Evolutionary conservation across 2,329 filamentous ascomycete species (phyloP).

Genomic region (Corinectria fuckeliana): DNA sequence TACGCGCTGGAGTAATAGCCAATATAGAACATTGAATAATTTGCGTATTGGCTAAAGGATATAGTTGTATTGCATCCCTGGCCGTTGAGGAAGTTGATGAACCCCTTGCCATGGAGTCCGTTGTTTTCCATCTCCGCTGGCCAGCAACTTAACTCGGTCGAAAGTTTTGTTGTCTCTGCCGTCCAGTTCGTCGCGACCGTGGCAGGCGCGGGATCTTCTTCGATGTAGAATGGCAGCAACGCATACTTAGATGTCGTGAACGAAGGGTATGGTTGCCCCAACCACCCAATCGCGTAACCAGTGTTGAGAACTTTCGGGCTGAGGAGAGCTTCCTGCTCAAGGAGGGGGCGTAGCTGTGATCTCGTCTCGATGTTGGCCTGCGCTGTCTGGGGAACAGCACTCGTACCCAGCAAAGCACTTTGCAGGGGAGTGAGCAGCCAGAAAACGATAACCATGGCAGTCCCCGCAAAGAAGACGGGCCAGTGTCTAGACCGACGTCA

Average conservation of each 20-base stretch:
- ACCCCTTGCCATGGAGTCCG: neutral
- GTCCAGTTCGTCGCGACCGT: slow-evolving; percentile 36
- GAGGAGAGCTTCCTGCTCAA: slow-evolving; percentile 33
- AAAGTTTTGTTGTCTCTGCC: slow-evolving; percentile 39
- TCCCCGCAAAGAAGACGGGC: slow-evolving; percentile 56
- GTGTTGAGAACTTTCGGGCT: slow-evolving; percentile 50
- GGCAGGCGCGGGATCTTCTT: neutral
- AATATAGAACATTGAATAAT: slow-evolving; percentile 48
- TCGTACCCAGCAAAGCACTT: slow-evolving; percentile 58
- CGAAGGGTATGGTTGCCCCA: slow-evolving; percentile 50
- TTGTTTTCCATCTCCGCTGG: slow-evolving; percentile 33
- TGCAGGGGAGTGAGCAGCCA: slow-evolving; percentile 63
- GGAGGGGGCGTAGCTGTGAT: slow-evolving; percentile 26
- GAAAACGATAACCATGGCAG: slow-evolving; percentile 57
- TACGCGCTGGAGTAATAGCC: slow-evolving; percentile 48
- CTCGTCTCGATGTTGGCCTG: neutral
- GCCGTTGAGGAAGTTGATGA: slow-evolving; percentile 45
- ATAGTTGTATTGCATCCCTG: slow-evolving; percentile 44
- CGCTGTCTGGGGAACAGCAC: slow-evolving; percentile 34
- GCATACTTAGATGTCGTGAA: slow-evolving; percentile 54
- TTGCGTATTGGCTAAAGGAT: slow-evolving; percentile 12
- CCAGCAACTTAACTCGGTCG: slow-evolving; percentile 48
- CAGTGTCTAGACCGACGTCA: slow-evolving; percentile 52
- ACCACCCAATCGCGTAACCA: slow-evolving; percentile 53
- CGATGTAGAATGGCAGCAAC: slow-evolving; percentile 50